Evolutionary conservation across 2,329 filamentous ascomycete species (phyloP).

Genomic region (Epichloe coenophiala): DNA sequence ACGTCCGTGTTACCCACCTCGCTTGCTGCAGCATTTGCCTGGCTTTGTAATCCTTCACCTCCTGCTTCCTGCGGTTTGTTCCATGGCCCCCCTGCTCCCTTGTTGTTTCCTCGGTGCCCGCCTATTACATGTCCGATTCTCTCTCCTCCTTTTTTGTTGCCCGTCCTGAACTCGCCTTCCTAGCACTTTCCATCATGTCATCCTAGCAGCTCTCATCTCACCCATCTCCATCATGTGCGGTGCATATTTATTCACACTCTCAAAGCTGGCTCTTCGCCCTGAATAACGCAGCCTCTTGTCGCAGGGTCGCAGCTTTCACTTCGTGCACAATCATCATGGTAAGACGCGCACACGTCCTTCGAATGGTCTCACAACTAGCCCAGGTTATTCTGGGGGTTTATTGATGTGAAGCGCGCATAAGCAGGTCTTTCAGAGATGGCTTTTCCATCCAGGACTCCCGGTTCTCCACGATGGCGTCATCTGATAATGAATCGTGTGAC

Average conservation of each 20-base stretch:
- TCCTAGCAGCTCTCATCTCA: background rate
- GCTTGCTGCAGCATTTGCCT: no score
- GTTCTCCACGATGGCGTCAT: background rate
- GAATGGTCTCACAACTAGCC: background rate
- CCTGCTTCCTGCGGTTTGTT: no score
- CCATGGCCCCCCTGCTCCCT: no score
- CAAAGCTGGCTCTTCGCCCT: background rate
- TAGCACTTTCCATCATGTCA: background rate
- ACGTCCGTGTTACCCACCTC: no score
- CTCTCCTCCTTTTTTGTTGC: background rate
- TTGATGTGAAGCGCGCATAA: background rate
- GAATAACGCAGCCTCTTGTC: background rate
- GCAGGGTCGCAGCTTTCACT: background rate
- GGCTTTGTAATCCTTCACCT: no score
- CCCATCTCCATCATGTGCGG: background rate
- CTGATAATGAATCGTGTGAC: background rate
- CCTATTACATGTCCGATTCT: no score
- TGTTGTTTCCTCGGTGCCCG: no score
- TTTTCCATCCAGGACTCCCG: background rate
- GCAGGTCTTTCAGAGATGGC: slow-evolving; percentile 3
- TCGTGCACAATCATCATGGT: background rate
- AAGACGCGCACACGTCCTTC: background rate
- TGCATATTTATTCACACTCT: background rate
- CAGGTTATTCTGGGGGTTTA: background rate
- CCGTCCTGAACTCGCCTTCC: background rate